phyloP scores from a whole-genome alignment of 2,329 filamentous ascomycete genomes.

The Aspergillus piperis region DNA sequence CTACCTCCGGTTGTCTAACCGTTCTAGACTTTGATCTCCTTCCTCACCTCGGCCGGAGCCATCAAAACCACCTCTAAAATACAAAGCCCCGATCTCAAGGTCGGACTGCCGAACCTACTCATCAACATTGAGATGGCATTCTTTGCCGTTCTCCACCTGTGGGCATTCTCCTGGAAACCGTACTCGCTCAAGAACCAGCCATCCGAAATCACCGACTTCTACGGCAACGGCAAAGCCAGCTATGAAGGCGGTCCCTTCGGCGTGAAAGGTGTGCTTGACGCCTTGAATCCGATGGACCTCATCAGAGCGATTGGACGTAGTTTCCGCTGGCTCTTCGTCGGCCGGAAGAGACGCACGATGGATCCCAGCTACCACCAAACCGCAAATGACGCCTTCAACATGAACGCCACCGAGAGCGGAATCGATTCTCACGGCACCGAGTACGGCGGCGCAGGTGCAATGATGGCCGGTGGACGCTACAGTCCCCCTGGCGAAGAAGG shows the following conservation, averaged over 20 bases:
- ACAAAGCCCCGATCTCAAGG: constrained; percentile 73
- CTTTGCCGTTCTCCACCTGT: constrained; percentile 76
- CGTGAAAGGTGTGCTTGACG: constrained; percentile 66
- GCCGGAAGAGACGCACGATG: constrained; percentile 55
- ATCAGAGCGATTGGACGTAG: constrained; percentile 76
- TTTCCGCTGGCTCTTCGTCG: constrained; percentile 78
- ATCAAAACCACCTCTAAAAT: constrained; percentile 65
- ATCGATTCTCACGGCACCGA: constrained; percentile 24
- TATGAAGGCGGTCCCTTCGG: constrained; percentile 69
- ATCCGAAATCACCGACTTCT: constrained; percentile 46
- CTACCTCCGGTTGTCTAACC: background rate
- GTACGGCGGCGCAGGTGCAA: constrained; percentile 29
- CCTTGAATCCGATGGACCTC: constrained; percentile 80
- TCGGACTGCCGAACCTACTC: constrained; percentile 75
- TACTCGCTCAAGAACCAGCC: constrained; percentile 60
- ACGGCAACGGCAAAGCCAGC: constrained; percentile 47
- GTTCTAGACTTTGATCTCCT: constrained; percentile 57
- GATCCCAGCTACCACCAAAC: constrained; percentile 43
- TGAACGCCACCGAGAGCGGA: constrained; percentile 25
- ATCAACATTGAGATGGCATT: constrained; percentile 83
- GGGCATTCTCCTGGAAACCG: constrained; percentile 75
- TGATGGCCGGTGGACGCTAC: constrained; percentile 24
- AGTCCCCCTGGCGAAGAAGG: constrained; percentile 38
- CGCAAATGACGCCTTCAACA: constrained; percentile 24
- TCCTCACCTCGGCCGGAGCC: constrained; percentile 63